Evolutionary conservation across 352 stramenopile genomes (phyloP).

Genomic region (Phytophthora ramorum): DNA sequence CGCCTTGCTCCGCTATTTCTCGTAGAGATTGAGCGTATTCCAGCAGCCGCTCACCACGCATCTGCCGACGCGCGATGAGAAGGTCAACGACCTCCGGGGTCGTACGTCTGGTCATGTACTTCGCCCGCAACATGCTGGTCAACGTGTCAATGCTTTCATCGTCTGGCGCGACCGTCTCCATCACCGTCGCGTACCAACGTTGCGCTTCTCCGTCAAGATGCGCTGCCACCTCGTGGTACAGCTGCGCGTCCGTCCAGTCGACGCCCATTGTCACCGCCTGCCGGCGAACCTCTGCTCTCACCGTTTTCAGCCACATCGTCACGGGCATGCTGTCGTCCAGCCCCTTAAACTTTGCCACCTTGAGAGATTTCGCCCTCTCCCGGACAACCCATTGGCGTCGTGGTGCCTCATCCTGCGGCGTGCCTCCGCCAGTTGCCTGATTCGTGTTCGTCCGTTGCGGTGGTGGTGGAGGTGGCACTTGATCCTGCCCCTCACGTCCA

Average conservation of each 20-base stretch:
- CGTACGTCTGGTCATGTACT: conserved; percentile 7
- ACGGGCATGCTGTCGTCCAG: conserved; percentile 11
- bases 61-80: background rate
- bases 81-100: conserved; percentile 8
- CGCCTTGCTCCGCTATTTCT: background rate
- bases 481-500: no score
- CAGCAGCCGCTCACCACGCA: conserved; percentile 7
- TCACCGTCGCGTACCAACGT: conserved; percentile 15
- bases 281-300: background rate
- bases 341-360: conserved; percentile 2
- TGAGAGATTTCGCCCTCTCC: no score
- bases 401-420: no score
- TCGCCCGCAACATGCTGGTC: background rate
- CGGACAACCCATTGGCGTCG: no score
- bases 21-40: conserved; percentile 3
- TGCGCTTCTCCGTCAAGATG: conserved; percentile 7
- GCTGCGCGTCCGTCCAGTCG: background rate
- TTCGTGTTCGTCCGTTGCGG: no score
- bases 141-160: conserved; percentile 1
- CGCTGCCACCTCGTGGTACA: conserved; percentile 11
- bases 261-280: conserved; percentile 3
- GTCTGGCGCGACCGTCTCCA: background rate
- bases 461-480: no score
- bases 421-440: no score
- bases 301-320: conserved; percentile 5